Conservation (phyloP, 1,284 basidiomycete genomes). For the Cryptococcus depauperatus region DNA sequence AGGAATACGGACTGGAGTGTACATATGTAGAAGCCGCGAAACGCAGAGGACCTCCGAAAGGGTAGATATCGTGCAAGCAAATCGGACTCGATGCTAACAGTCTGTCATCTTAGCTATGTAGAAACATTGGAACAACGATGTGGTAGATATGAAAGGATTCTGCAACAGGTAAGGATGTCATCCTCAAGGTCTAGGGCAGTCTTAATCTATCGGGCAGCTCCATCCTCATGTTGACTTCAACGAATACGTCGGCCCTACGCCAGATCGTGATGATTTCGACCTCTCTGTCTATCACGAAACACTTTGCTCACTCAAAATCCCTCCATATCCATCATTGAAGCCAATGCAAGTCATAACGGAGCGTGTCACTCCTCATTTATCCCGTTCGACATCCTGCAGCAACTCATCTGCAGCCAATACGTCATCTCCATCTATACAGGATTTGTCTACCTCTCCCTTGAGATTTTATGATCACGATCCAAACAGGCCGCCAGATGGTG, state of each 20-base stretch:
- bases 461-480: slow-evolving; percentile 29
- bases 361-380: not conserved
- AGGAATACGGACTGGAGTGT: slow-evolving; percentile 62
- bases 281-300: slow-evolving; percentile 26
- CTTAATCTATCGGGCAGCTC: slow-evolving; percentile 47
- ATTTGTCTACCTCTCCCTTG: slow-evolving; percentile 33
- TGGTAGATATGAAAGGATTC: slow-evolving; percentile 61
- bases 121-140: slow-evolving; percentile 64
- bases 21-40: slow-evolving; percentile 66
- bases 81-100: not conserved
- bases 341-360: slow-evolving; percentile 8
- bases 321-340: slow-evolving; percentile 34
- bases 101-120: slow-evolving; percentile 51
- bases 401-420: slow-evolving; percentile 1
- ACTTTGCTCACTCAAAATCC: slow-evolving; percentile 30
- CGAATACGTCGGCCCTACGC: slow-evolving; percentile 58
- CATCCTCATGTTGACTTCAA: slow-evolving; percentile 61
- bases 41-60: slow-evolving; percentile 78
- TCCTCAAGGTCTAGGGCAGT: not conserved
- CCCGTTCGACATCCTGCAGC: slow-evolving; percentile 1
- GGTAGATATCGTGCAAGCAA: slow-evolving; percentile 47
- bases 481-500: slow-evolving; percentile 20
- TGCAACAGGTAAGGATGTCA: slow-evolving; percentile 50
- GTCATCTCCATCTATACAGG: slow-evolving; percentile 17
- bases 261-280: slow-evolving; percentile 67